Conservation (phyloP, 1,139 yeast genomes). For the Yamadazyma mexicana region DNA sequence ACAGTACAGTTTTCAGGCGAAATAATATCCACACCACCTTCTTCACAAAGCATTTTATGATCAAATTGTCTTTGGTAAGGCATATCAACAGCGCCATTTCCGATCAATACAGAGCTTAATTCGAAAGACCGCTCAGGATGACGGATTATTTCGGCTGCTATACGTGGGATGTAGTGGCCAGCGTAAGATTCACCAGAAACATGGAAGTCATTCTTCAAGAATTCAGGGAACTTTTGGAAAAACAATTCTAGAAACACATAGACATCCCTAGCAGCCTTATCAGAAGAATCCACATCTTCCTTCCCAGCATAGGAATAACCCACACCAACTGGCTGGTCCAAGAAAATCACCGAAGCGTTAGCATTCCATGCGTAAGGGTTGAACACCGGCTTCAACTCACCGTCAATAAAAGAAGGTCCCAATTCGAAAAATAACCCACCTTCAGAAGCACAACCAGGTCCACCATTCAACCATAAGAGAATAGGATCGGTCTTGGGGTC, state of each 20-base stretch:
- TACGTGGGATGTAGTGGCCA: constrained; percentile 77
- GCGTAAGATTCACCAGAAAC: constrained; percentile 84
- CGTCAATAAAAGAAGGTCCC: constrained; percentile 73
- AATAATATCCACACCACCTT: constrained; percentile 66
- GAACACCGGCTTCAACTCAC: constrained; percentile 59
- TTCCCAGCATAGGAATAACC: constrained; percentile 65
- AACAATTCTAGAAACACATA: constrained; percentile 69
- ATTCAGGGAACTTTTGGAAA: constrained; percentile 66
- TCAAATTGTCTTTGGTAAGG: constrained; percentile 61
- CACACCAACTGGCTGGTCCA: constrained; percentile 89
- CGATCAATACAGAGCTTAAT: constrained; percentile 65
- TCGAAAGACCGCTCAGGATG: constrained; percentile 63
- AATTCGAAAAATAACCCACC: constrained; percentile 84
- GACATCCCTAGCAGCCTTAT: constrained; percentile 73
- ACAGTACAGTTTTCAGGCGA: constrained; percentile 56
- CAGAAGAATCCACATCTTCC: constrained; percentile 54
- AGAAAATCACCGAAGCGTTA: constrained; percentile 80
- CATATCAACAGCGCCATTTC: constrained; percentile 79
- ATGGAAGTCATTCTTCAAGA: constrained; percentile 56
- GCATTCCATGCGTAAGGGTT: constrained; percentile 82
- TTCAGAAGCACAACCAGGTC: constrained; percentile 46
- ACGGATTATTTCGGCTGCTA: constrained; percentile 65
- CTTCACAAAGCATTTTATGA: constrained; percentile 78
- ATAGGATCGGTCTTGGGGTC: constrained; percentile 82
- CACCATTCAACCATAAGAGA: constrained; percentile 55